These are phyloP conservation scores for Kwoniella pini DNA, from an alignment of 768 basidiomycete genomes.

Conservation along the genomic window DNA sequence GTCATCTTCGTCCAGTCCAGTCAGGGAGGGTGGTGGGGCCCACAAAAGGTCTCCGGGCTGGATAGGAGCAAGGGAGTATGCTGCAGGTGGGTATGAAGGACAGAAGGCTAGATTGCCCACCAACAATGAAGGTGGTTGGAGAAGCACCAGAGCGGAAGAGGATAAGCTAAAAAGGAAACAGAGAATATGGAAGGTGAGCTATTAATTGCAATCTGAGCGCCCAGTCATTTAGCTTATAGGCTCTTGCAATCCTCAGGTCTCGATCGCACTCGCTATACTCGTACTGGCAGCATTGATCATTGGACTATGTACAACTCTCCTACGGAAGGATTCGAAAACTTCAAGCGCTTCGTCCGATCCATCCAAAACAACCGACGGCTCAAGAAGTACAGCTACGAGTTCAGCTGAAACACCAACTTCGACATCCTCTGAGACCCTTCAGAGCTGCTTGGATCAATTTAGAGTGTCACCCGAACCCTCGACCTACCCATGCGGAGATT, in stretches of 20 bases:
- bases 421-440: conserved; percentile 27
- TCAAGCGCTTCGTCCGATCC: background rate
- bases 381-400: conserved; percentile 1
- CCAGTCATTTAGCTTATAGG: background rate
- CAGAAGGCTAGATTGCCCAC: conserved; percentile 13
- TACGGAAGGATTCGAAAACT: conserved; percentile 20
- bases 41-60: conserved; percentile 23
- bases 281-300: conserved; percentile 31
- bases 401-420: conserved; percentile 22
- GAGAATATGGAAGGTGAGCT: conserved; percentile 33
- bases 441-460: conserved; percentile 45
- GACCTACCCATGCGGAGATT: conserved; percentile 51
- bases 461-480: conserved; percentile 28
- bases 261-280: conserved; percentile 31
- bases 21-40: conserved; percentile 8
- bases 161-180: conserved; percentile 28
- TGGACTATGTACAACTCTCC: conserved; percentile 39
- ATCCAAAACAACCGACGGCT: background rate
- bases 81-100: conserved; percentile 9
- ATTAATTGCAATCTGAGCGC: conserved; percentile 7
- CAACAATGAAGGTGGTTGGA: conserved; percentile 5
- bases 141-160: conserved; percentile 24
- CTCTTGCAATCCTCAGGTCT: conserved; percentile 10
- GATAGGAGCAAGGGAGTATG: conserved; percentile 24
- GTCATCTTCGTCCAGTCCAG: conserved; percentile 10